Conservation (phyloP, 768 basidiomycete genomes). For the Suillus discolor region DNA sequence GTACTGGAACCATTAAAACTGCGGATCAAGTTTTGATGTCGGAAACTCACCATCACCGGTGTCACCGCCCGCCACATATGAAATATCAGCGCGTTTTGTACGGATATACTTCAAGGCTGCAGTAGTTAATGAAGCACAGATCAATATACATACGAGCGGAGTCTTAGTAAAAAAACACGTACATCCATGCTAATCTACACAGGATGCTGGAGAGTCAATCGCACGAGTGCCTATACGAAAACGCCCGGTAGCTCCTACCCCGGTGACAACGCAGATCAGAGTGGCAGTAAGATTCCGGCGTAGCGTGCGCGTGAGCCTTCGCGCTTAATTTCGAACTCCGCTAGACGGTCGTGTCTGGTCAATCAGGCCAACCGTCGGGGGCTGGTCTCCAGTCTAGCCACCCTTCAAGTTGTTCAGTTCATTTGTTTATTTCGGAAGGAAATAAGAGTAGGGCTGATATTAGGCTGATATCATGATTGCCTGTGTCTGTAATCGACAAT, state of each 20-base stretch:
- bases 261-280: neutral
- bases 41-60: neutral
- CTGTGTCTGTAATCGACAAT: too few relatives aligned
- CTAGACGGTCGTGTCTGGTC: too few relatives aligned
- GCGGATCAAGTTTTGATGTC: neutral
- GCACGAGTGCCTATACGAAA: constrained; percentile 21
- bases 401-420: too few relatives aligned
- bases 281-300: neutral
- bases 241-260: neutral
- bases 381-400: too few relatives aligned
- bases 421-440: too few relatives aligned
- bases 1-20: neutral
- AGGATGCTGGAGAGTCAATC: neutral
- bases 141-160: neutral
- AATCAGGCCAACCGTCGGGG: too few relatives aligned
- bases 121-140: neutral
- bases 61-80: neutral
- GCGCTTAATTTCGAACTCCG: too few relatives aligned
- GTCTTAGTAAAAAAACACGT: constrained; percentile 12
- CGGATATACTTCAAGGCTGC: neutral
- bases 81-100: neutral
- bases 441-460: too few relatives aligned
- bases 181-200: neutral
- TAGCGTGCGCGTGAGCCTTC: too few relatives aligned
- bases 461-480: too few relatives aligned